Evolutionary conservation across 1,284 basidiomycete species (phyloP), one percentile per base, ranked within the genome.

Genomic region (Pterulicium gracile): DNA sequence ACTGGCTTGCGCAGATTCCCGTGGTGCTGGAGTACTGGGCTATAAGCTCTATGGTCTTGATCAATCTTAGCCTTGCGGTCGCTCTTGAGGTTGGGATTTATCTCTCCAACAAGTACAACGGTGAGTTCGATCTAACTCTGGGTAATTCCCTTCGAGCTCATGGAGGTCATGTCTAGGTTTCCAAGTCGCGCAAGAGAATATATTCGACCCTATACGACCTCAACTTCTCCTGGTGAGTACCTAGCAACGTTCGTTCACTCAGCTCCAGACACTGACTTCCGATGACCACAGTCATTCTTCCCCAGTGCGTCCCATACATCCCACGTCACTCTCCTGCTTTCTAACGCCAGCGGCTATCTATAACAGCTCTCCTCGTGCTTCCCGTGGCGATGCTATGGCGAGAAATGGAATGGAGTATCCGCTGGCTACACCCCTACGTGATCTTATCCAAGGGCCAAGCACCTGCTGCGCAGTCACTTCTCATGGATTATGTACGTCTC

Each of bases 401-500:
- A 50, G 67, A 65, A 50, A 58, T 68, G 19, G 75, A 77, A 51
- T 74, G 67, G 67, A 63, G 61, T 58, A 55, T 72, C 24, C 65
- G 67, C 52, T 69, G 61, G 64, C 70, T 68, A 55, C 47, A 71
- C 78, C 79, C 79, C 3, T 83, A 78, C 50, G 60, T 82, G 3
- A 59, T 68, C 4, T 60, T 82, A 20, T 66, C 71, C 14, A 62
- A 64, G 52, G 79, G 77, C 2, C 62, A 64, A 49, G 70, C 72
- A 1, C 56, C 61, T 1, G 76, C 79, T 2, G 65, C 76, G 47
- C 70, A 77, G 49, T 73, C 71, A 47, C 57, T 82, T 14, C 61
- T 82, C n/a, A 56, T 80, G 13, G 74, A 82, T 56, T 82, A 82
- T 57, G 77, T 81, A 48, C 42, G 77, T 58, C 18, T 47, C 12